These are phyloP conservation scores for Sclerotinia minor DNA, from an alignment of 2,329 filamentous ascomycete genomes.

Conservation along the genomic window DNA sequence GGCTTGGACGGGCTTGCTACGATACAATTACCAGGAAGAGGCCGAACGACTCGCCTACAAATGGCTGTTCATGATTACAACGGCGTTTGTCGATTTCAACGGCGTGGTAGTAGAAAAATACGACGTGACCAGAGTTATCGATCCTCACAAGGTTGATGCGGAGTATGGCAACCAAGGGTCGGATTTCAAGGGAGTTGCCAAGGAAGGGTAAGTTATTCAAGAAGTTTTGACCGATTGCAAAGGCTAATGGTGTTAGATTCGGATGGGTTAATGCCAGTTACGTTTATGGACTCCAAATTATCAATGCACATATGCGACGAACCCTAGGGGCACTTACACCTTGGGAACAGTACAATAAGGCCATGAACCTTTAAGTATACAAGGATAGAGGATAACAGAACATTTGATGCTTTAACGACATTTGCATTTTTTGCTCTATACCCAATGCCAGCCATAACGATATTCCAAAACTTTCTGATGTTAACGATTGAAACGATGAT, in stretches of 20 bases:
- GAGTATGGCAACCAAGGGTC: conserved; percentile 97
- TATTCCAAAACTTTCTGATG: not conserved
- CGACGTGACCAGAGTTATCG: conserved; percentile 85
- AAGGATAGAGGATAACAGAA: not conserved
- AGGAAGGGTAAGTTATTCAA: conserved; percentile 75
- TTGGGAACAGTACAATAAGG: conserved; percentile 45
- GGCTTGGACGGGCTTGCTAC: conserved; percentile 88
- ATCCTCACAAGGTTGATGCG: conserved; percentile 91
- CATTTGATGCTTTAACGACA: conserved; percentile 9
- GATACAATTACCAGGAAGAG: conserved; percentile 89
- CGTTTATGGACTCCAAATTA: conserved; percentile 85
- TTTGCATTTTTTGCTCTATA: conserved; percentile 21
- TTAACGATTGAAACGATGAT: not conserved
- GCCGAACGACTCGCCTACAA: conserved; percentile 89
- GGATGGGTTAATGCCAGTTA: conserved; percentile 99
- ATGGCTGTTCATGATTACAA: conserved; percentile 98
- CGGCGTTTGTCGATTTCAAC: conserved; percentile 97
- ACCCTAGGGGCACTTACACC: conserved; percentile 85
- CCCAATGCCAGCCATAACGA: not conserved
- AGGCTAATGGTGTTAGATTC: conserved; percentile 61
- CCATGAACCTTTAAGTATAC: conserved; percentile 25
- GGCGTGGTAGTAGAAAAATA: conserved; percentile 99
- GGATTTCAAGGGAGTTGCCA: conserved; percentile 93
- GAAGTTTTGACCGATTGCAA: not conserved
- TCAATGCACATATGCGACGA: conserved; percentile 85